Conservation (phyloP, 108 stramenopile genomes). For the Cyclotella baltica region DNA sequence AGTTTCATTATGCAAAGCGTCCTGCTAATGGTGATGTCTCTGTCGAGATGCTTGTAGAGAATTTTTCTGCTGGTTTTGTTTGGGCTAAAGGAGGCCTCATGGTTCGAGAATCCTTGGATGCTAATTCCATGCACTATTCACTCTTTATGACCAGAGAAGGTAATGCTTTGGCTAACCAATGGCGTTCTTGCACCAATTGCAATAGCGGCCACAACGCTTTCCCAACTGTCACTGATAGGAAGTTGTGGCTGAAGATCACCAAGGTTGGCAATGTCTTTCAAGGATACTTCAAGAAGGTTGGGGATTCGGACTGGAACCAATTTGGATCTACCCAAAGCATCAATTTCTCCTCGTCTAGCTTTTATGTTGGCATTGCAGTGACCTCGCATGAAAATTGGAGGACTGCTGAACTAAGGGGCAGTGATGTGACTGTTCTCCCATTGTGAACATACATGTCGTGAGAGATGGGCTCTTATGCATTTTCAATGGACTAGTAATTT, state of each 20-base stretch:
- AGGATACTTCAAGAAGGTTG: background rate
- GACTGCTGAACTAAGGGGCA: background rate
- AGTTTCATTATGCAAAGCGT: background rate
- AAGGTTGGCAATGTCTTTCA: conserved; percentile 4
- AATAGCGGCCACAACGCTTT: background rate
- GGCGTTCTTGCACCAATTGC: background rate
- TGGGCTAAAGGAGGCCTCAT: conserved; percentile 39
- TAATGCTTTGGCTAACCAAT: conserved; percentile 15
- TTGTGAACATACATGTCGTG: too few species aligned
- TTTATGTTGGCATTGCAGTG: conserved; percentile 9
- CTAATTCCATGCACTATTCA: conserved; percentile 33
- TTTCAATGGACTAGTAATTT: too few species aligned
- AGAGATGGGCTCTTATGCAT: too few species aligned
- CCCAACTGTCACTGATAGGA: conserved; percentile 4
- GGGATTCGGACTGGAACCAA: background rate
- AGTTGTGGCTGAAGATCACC: conserved; percentile 20
- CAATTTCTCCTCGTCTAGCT: background rate
- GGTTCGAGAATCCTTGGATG: conserved; percentile 16
- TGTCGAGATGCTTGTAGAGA: background rate
- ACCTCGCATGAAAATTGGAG: background rate
- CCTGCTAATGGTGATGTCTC: background rate
- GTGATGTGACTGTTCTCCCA: background rate
- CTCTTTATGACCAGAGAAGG: conserved; percentile 7
- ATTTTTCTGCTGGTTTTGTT: conserved; percentile 14
- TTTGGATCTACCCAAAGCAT: background rate